Evolutionary conservation across 352 stramenopile genomes (phyloP), one percentile per base, ranked within the genome.

Genomic region (Thraustochytrium sp.): DNA sequence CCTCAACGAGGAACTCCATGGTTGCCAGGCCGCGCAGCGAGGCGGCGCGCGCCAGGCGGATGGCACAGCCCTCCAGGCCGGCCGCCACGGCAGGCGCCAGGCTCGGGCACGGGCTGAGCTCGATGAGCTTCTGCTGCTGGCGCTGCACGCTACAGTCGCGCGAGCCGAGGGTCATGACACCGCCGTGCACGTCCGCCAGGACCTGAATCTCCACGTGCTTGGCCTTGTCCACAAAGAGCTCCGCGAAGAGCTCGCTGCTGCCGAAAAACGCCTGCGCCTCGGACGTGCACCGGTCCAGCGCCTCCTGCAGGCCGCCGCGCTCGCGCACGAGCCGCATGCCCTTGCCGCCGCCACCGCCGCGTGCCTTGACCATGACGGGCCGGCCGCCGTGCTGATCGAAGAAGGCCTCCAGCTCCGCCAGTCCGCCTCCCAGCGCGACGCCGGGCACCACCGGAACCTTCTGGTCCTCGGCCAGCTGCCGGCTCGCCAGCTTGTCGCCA

Each of bases 331-430:
- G 91, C 53, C 96, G 91, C 95, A 99, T 99, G 46, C 96, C 96
- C 84, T 96, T 95, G 11, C 96, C 96, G 61, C 96, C 96, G 29
- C 96, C 96, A 86, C 96, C 95, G 93, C 98, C 91, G 31, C 92
- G 94, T n/a, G 96, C 96, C 89, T 99, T 99, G 87, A 99, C 97
- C 85, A 99, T 97, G 40, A 99, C 95, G 0, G 97, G 96, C 83
- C 48, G 13, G 0, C 59, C 76, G 23, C 36, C 8, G 18, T 83
- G 42, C 37, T 84, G 44, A 23, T 8, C 11, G 42, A 82, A 53
- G 55, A 82, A 82, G 9, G 13, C 16, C 11, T 73, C 34, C 4
- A 82, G 55, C 5, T 9, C 38, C 4, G 51, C 34, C 29, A 77
- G 23, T 3, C 68, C 68, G 26, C 9, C 46, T 31, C 46, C 62